Evolutionary conservation across 176 grass and related monocot genomes (phyloP).

Genomic region (maize (Zea mays)): Zm-B73-REFERENCE-NAM-5.0 NC_050102.1:20918501-20919000

Average conservation of each 20-base stretch:
- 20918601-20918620: slow-evolving; percentile 52
- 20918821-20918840: no score
- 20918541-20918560: slow-evolving; percentile 71
- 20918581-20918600: slow-evolving; percentile 58
- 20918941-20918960: no score
- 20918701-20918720: slow-evolving; percentile 67
- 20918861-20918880: no score
- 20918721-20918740: slow-evolving; percentile 60
- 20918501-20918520: slow-evolving; percentile 44
- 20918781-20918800: no score
- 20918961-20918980: no score
- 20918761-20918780: no score
- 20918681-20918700: slow-evolving; percentile 40
- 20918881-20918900: no score
- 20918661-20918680: slow-evolving; percentile 77
- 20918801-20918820: no score
- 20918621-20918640: slow-evolving; percentile 54
- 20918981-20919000: no score
- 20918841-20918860: no score
- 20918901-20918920: no score
- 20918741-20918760: slow-evolving; percentile 82
- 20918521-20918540: slow-evolving; percentile 54
- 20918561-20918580: slow-evolving; percentile 47
- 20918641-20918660: slow-evolving; percentile 77
- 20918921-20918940: no score